Evolutionary conservation across 148 eudicot genomes (phyloP), one percentile per base, ranked within the genome.

Genomic region (Nepenthes gracilis): DNA sequence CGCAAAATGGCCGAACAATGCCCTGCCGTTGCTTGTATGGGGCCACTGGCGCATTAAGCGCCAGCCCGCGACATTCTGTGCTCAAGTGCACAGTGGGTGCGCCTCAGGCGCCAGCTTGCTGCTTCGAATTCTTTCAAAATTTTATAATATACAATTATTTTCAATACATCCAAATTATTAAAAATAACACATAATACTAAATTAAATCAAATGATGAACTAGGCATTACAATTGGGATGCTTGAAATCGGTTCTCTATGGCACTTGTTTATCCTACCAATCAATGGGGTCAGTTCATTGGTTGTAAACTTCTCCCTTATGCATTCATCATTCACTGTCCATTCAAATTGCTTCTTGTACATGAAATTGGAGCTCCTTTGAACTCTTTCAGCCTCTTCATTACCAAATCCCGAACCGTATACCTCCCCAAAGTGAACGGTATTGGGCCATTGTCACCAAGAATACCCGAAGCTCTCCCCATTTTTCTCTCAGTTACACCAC

Each of bases 401-500:
- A 80, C 84, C 59, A 72, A 43, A 11, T 79, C 78, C 23, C 66
- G 72, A 2, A 74, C 76, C 6, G 65, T 43, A 9, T 66, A 66
- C 66, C 81, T 68, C 5, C 79, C 74, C 0, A 72, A 70, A 0
- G 86, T 70, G 74, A 78, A 76, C 71, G 77, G 50, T 54, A 75
- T 49, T 4, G 84, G 52, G 15, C 64, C 86, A 38, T 80, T 83
- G 50, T 83, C 85, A 13, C 67, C 74, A 33, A 92, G 72, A 7
- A 83, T 64, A 34, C 61, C 43, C 11, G 67, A 43, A 92, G 80
- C 59, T 69, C 81, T 60, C 72, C 83, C 97, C 96, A 92, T 57
- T 81, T 88, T 68, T 81, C 84, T 70, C 72, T 78, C 54, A 85
- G 38, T 67, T 81, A 92, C 43, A 63, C 23, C 9, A 70, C 59